phyloP scores from a whole-genome alignment of 2,329 filamentous ascomycete genomes.

The Tricladium varicosporioides region DNA sequence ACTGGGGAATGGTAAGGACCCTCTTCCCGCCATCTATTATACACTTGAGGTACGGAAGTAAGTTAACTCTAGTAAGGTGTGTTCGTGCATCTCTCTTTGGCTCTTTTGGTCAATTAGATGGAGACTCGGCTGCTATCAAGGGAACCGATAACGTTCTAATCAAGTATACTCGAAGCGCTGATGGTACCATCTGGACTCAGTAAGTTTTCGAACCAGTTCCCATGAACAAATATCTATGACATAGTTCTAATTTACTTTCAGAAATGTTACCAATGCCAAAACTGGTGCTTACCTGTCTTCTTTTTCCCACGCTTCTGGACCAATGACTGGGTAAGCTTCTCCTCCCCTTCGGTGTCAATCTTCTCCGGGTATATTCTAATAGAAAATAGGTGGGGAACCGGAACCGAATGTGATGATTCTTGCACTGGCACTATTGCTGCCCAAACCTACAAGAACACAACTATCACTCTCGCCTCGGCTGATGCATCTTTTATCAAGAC shows the following conservation, averaged over 20 bases:
- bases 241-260: neutral
- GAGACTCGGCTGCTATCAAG: slow-evolving; percentile 23
- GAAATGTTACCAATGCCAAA: slow-evolving; percentile 35
- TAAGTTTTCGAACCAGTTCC: neutral
- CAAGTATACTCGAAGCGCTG: slow-evolving; percentile 27
- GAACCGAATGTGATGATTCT: slow-evolving; percentile 39
- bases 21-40: neutral
- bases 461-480: slow-evolving; percentile 37
- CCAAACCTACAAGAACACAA: slow-evolving; percentile 40
- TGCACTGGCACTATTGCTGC: slow-evolving; percentile 40
- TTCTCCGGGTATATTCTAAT: neutral
- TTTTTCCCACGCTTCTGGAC: slow-evolving; percentile 36
- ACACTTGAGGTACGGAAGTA: too few species aligned
- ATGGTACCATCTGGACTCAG: slow-evolving; percentile 26
- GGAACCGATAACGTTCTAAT: slow-evolving; percentile 32
- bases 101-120: slow-evolving; percentile 40
- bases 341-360: neutral
- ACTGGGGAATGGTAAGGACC: slow-evolving; percentile 41
- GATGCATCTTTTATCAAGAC: slow-evolving; percentile 34
- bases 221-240: neutral
- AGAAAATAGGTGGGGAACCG: slow-evolving; percentile 35
- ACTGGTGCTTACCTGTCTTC: slow-evolving; percentile 36
- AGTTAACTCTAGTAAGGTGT: slow-evolving; percentile 29
- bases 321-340: slow-evolving; percentile 35
- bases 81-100: slow-evolving; percentile 42